Percentiles rank a stretch among this genome's conserved stretches.
Evolutionary conservation across 2,329 filamentous ascomycete genomes (phyloP).

Genomic region (Alternaria arbusti): DNA sequence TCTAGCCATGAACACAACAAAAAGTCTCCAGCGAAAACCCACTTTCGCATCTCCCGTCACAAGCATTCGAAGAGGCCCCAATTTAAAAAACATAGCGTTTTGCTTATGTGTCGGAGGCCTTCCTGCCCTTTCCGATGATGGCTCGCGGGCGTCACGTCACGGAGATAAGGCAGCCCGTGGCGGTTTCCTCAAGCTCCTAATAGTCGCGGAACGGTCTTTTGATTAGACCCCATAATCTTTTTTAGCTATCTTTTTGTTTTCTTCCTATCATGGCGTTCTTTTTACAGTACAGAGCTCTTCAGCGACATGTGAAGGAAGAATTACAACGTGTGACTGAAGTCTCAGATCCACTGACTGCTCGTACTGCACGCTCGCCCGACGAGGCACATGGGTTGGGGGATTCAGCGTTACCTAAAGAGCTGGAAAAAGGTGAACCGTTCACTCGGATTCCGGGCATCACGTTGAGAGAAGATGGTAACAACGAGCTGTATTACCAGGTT

Average conservation of each 20-base stretch:
- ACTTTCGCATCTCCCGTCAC: neutral
- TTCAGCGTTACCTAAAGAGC: neutral
- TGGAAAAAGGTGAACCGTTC: constrained; percentile 1
- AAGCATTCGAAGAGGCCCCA: neutral
- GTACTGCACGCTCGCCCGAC: neutral
- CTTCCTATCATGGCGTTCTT: constrained; percentile 6
- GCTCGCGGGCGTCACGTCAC: constrained; percentile 3
- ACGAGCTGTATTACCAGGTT: constrained; percentile 7
- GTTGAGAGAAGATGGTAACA: constrained; percentile 5
- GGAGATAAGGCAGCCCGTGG: neutral
- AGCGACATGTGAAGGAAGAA: constrained; percentile 3
- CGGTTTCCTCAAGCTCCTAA: neutral
- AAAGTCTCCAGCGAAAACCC: constrained; percentile 2
- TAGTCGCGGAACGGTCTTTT: neutral
- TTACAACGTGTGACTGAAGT: constrained; percentile 2
- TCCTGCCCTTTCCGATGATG: neutral
- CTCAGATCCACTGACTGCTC: neutral
- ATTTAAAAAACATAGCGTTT: neutral
- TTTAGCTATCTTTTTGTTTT: neutral
- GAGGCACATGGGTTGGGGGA: neutral
- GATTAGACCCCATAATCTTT: neutral
- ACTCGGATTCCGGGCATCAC: constrained; percentile 8
- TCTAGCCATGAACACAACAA: neutral
- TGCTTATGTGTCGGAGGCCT: neutral
- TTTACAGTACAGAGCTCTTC: neutral